Percentiles rank a stretch among this genome's conserved stretches.
Evolutionary conservation across 345 rosid species (phyloP).

Genomic region (Anastatica hierochuntica): DNA sequence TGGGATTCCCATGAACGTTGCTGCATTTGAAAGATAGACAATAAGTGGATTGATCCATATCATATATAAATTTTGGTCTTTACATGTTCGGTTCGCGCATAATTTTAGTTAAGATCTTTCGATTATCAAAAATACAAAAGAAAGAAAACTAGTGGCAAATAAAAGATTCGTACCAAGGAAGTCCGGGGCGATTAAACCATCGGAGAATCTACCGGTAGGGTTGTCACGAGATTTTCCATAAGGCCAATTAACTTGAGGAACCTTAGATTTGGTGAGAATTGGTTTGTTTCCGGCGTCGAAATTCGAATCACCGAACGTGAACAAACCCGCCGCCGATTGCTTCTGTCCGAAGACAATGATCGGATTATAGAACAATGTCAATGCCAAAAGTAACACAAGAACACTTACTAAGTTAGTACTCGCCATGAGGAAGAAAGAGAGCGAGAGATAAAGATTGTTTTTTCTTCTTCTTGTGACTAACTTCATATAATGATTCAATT

Average conservation of each 20-base stretch:
- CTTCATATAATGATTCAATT: too few species aligned
- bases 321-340: constrained; percentile 1
- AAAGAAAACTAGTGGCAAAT: too few species aligned
- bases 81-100: too few species aligned
- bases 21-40: too few species aligned
- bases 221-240: constrained; percentile 24
- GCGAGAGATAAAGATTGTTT: too few species aligned
- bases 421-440: too few species aligned
- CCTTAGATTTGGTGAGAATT: neutral
- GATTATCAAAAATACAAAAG: too few species aligned
- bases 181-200: constrained; percentile 20
- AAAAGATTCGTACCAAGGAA: neutral
- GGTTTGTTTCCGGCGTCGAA: constrained; percentile 25
- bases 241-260: constrained; percentile 21
- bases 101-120: too few species aligned
- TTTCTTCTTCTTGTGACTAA: too few species aligned
- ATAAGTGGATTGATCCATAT: too few species aligned
- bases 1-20: constrained; percentile 16
- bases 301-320: constrained; percentile 26
- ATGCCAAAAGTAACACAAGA: neutral
- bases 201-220: constrained; percentile 23
- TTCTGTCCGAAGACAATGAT: constrained; percentile 14
- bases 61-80: too few species aligned
- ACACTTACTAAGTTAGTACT: constrained; percentile 2
- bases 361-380: neutral